Percentiles rank a stretch among this genome's conserved stretches.
These are phyloP conservation scores for Kondoa malvinella DNA, from an alignment of 768 basidiomycete species.

Conservation along the genomic window DNA sequence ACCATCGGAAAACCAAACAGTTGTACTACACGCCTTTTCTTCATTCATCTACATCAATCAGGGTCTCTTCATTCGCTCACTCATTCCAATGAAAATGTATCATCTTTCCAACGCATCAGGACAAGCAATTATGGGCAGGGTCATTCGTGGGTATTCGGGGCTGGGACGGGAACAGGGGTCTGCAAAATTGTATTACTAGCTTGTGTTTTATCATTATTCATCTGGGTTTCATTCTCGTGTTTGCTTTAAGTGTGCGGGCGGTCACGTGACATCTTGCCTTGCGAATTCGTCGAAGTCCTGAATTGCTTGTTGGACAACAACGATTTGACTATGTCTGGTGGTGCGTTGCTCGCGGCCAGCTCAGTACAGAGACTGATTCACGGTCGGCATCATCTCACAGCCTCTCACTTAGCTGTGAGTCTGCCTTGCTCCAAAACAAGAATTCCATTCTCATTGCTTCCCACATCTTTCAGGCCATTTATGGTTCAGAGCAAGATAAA, in stretches of 20 bases:
- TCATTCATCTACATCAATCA: background rate
- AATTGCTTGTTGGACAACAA: no score
- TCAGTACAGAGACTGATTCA: no score
- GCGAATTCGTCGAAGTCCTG: background rate
- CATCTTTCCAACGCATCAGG: no score
- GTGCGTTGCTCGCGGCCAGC: no score
- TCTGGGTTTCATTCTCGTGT: background rate
- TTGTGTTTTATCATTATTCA: background rate
- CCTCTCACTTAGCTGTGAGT: constrained; percentile 8
- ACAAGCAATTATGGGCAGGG: no score
- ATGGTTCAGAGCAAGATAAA: constrained; percentile 35
- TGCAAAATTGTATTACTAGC: background rate
- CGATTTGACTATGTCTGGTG: background rate
- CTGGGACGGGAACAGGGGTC: background rate
- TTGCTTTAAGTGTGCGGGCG: background rate
- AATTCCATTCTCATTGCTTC: background rate
- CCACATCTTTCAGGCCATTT: constrained; percentile 5
- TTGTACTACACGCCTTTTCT: background rate
- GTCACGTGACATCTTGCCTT: background rate
- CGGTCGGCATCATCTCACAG: background rate
- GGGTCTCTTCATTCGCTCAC: background rate
- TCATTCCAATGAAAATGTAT: no score
- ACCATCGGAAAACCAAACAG: background rate
- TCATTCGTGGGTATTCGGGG: no score
- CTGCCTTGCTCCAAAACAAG: background rate